Base-by-base conservation (phyloP, 805 yeast genomes). In the Yarrowia phangngaensis region DNA sequence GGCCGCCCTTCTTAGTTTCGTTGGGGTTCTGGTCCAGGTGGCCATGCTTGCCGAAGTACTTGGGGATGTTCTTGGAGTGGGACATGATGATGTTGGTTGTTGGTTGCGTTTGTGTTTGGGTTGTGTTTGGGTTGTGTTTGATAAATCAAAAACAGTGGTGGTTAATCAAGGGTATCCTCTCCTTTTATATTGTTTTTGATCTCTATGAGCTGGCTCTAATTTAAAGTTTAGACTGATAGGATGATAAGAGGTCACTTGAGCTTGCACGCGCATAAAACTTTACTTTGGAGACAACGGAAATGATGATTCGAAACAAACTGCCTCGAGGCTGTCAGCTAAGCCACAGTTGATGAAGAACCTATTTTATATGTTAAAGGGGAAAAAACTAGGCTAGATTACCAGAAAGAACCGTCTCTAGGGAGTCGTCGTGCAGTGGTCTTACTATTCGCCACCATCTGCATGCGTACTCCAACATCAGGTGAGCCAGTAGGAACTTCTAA, bases 41-140 rank as follows among this genome's bases (percentile, higher is more conserved):
- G 14, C 95, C 95, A 58, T 76, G 75, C 62, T 82, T 89, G 51
- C 89, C 82, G 64, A 87, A 88, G 76, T 76, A 86, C 61, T 76
- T 80, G 48, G 87, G 76, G 52, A 56, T 35, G 23, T 15, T 33
- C 13, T 49, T 53, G 48, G 34, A 20, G 29, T 41, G 20, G 28
- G 48, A 29, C 34, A 29, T 29, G 48, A 20, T 40, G 17, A 16
- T 4, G 7, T 14, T 16, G 30, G 12, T 17, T 13, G 31, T 30
- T 17, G 9, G 27, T n/a, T n/a, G n/a, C n/a, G n/a, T n/a, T n/a
- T n/a, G n/a, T n/a, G 28, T 26, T 26, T 12, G 7, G 6, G 6
- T 6, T 6, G 6, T 26, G 28, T 6, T 26, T 26, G 28, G 28
- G 9, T 26, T 6, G 28, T 6, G 28, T 6, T 12, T 6, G 28